These are phyloP conservation scores for Penicillium freii DNA, from an alignment of 2,329 filamentous ascomycete species.

Conservation along the genomic window DNA sequence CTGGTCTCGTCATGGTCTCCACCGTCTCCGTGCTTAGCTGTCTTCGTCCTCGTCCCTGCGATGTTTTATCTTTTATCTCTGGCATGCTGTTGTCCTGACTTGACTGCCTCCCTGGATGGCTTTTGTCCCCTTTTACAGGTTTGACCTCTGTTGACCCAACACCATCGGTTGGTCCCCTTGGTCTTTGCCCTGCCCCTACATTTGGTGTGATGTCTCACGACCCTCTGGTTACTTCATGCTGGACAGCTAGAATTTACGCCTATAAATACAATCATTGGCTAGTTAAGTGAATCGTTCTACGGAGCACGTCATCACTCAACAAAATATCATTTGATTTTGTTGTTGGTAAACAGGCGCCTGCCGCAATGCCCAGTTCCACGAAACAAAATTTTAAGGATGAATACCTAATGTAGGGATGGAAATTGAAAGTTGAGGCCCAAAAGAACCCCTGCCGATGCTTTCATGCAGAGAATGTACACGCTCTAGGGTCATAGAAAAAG, in stretches of 20 bases:
- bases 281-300: not conserved
- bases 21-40: fast-evolving
- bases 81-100: not conserved
- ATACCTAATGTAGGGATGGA: slow-evolving; percentile 13
- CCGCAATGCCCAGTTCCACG: slow-evolving; percentile 3
- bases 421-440: slow-evolving; percentile 24
- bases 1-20: fast-evolving
- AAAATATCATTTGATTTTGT: not conserved
- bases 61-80: not conserved
- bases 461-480: slow-evolving; percentile 42
- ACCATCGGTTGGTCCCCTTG: no score
- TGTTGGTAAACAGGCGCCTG: slow-evolving; percentile 4
- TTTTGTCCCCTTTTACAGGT: not conserved
- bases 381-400: slow-evolving; percentile 2
- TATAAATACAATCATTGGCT: no score
- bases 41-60: no score
- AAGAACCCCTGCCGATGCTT: slow-evolving; percentile 33
- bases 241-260: not conserved
- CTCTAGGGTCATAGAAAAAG: slow-evolving; percentile 29
- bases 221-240: not conserved
- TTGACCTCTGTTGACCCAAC: not conserved
- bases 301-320: not conserved
- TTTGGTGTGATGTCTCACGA: not conserved
- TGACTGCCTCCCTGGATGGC: not conserved
- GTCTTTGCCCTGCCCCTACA: not conserved